Evolutionary conservation across 1,139 yeast genomes (phyloP), one percentile per base, ranked within the genome.

Genomic region (Debaryomyces sp.): DNA sequence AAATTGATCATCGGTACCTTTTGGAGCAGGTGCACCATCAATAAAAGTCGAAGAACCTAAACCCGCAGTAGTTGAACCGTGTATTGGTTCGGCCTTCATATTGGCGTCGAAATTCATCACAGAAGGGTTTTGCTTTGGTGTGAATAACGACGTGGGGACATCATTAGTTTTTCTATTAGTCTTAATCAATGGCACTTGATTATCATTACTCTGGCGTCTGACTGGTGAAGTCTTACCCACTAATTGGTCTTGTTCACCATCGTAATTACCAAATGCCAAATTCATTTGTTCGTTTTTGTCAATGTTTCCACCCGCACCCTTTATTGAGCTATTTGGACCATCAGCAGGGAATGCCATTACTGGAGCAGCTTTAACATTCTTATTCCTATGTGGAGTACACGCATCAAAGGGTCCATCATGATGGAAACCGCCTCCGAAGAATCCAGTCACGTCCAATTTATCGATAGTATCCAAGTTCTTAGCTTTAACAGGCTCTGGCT

Each of bases 381-480:
- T 89, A 71, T 94, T 94, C 66, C 98, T 85, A 67, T 89, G 96
- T 6, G 99, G 98, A 5, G 96, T 88, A 68, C 98, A 92, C 2
- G 99, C 99, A 67, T 94, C 99, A 67, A 94, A 94, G 15, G 99
- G 99, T 12, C 99, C 99, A 68, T 94, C 99, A 67, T 94, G 99
- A 68, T 94, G 99, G 78, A 94, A 94, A 1, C 94, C 89, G 39
- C 89, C 86, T n/a, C 97, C 97, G 64, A 89, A 92, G 55, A 94
- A 78, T 0, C 96, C 98, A 6, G 98, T 91, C 34, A 92, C 98
- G 66, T 94, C 99, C 57, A 94, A 77, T 68, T 88, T 89, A 71
- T 94, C 99, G 59, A 94, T 94, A 5, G 96, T 89, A 63, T 94
- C 99, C 55, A 94, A 81, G 56, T 84, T 82, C 58, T 84, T 83